Evolutionary conservation across 2,329 filamentous ascomycete genomes (phyloP), one percentile per base, ranked within the genome.

Genomic region (Septoria linicola): DNA sequence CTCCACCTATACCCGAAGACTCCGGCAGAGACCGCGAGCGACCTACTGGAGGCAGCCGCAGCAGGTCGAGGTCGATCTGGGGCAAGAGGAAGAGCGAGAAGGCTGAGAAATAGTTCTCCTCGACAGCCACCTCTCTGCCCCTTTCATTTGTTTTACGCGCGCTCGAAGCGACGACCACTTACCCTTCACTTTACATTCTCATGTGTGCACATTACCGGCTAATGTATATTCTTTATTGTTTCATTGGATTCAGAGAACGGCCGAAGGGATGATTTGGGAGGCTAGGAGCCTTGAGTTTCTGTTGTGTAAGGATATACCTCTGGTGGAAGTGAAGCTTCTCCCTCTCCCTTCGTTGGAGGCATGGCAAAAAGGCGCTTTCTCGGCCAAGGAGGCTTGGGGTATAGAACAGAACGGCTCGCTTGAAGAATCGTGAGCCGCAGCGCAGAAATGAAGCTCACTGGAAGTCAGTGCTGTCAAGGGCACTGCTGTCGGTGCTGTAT

Each of bases 31-130:
- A 27, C 10, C 23, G 44, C 27, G 44, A 48, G 16, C 35, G 44
- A 34, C 36, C 44, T 23, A 21, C 44, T 16, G 44, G 16, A 21
- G 44, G 44, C 11, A 23, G 35, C n/a, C 48, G 54, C 41, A 48
- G 49, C 34, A 43, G 42, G 44, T 53, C 52, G 59, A 66, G 44
- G 20, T 50, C 45, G 5, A 47, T 54, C 19, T 54, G 51, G 51
- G 51, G 51, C 30, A 54, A 50, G 51, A 59, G 52, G 37, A 58
- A 60, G 21, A 40, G 36, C 10, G 46, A 49, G 37, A 49, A 49
- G 20, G 6, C 36, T 6, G 34, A 36, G 34, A 36, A 36, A 17
- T 39, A 39, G 36, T 39, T 16, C 36, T 20, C 11, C 17, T 39
- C 36, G 16, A 5, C 16, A 13, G 5, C 20, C 17, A 13, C n/a